A percentile compares a stretch with the other conserved stretches of the same genome.
These are phyloP conservation scores for Mucor irregularis DNA, from an alignment of 371 early-diverging fungal species.

Conservation along the genomic window DNA sequence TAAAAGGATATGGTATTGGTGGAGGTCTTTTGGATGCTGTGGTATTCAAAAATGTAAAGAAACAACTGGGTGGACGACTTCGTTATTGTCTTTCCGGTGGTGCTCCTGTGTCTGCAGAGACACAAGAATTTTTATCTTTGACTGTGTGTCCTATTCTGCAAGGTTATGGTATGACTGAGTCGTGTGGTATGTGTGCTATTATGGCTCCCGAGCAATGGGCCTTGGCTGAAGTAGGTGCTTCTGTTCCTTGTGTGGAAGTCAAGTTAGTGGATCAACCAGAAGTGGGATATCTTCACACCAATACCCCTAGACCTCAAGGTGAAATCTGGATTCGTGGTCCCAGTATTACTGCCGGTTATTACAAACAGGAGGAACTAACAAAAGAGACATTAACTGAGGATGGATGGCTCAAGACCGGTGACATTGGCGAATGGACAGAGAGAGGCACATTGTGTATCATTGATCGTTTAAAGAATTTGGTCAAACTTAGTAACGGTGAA, in stretches of 20 bases:
- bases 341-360: conserved; percentile 68
- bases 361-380: conserved; percentile 69
- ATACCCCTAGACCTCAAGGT: conserved; percentile 74
- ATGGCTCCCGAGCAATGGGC: conserved; percentile 65
- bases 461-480: conserved; percentile 81
- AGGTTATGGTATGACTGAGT: conserved; percentile 82
- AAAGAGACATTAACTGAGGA: conserved; percentile 78
- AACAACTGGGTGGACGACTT: conserved; percentile 92
- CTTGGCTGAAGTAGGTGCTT: conserved; percentile 79
- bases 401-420: conserved; percentile 94
- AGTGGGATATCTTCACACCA: conserved; percentile 70
- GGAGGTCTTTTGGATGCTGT: conserved; percentile 75
- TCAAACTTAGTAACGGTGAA: conserved; percentile 90
- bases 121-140: conserved; percentile 85
- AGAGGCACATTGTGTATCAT: conserved; percentile 73
- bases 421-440: conserved; percentile 82
- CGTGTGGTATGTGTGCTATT: conserved; percentile 61
- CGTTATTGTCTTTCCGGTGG: conserved; percentile 93
- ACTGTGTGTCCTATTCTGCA: conserved; percentile 87
- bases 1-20: conserved; percentile 60
- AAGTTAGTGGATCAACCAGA: conserved; percentile 91
- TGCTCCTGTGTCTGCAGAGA: conserved; percentile 87
- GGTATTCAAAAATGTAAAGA: conserved; percentile 89
- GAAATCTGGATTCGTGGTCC: conserved; percentile 90
- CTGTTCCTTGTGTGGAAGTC: conserved; percentile 81